Percentiles rank a stretch among this genome's conserved stretches.
Conservation (phyloP, 1,139 yeast genomes). For the Candida sp. region DNA sequence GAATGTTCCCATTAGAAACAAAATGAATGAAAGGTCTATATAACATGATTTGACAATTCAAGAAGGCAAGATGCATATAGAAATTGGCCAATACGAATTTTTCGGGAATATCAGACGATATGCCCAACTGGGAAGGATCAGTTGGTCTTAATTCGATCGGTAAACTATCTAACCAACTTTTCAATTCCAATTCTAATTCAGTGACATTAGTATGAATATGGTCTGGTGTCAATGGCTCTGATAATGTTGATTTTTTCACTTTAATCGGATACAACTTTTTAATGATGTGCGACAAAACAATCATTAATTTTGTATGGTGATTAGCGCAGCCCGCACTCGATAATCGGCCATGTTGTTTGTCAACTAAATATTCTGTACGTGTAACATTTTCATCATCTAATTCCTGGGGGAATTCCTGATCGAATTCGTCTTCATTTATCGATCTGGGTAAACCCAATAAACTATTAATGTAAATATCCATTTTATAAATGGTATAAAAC, state of each 20-base stretch:
- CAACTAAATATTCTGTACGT: constrained; percentile 46
- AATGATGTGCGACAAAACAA: constrained; percentile 41
- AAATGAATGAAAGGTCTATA: constrained; percentile 93
- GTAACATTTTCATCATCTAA: constrained; percentile 88
- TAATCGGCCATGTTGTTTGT: constrained; percentile 40
- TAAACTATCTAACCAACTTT: constrained; percentile 70
- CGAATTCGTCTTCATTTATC: constrained; percentile 74
- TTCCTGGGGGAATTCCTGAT: constrained; percentile 83
- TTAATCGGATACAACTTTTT: constrained; percentile 44
- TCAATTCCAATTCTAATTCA: constrained; percentile 67
- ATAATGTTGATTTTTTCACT: constrained; percentile 12
- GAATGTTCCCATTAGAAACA: constrained; percentile 49
- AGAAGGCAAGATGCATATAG: constrained; percentile 70
- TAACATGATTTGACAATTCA: constrained; percentile 80
- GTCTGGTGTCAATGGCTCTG: constrained; percentile 24
- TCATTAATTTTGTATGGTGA: constrained; percentile 72
- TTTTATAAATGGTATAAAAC: constrained; percentile 85
- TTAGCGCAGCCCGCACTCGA: constrained; percentile 84
- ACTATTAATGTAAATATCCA: constrained; percentile 90
- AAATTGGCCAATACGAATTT: constrained; percentile 70
- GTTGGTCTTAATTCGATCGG: constrained; percentile 78
- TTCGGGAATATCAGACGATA: constrained; percentile 42
- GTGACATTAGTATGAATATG: constrained; percentile 63
- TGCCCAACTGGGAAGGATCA: constrained; percentile 38
- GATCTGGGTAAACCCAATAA: constrained; percentile 86